A percentile compares a stretch with the other conserved stretches of the same genome.
phyloP scores from a whole-genome alignment of 768 basidiomycete genomes.

The Russula sp. region DNA sequence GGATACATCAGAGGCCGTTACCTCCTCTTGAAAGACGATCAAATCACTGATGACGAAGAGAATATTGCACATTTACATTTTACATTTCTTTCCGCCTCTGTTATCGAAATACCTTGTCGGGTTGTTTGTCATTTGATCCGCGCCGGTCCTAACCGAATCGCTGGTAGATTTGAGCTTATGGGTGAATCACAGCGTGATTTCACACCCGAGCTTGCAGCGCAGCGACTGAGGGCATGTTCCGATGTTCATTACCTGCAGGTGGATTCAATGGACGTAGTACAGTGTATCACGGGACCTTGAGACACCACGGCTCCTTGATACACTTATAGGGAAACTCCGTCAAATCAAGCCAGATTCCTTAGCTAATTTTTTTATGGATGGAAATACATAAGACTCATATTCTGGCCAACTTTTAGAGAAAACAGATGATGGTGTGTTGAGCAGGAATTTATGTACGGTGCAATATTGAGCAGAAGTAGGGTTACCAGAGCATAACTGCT shows the following conservation, averaged over 20 bases:
- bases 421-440: too few relatives aligned
- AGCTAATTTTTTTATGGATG: too few relatives aligned
- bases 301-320: too few relatives aligned
- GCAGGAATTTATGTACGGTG: too few relatives aligned
- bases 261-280: slow-evolving; percentile 21
- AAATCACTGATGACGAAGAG: slow-evolving; percentile 44
- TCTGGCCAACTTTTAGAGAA: too few relatives aligned
- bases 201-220: slow-evolving; percentile 84
- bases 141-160: background rate
- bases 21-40: slow-evolving; percentile 38
- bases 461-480: too few relatives aligned
- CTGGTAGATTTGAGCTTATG: slow-evolving; percentile 78
- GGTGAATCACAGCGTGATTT: slow-evolving; percentile 88
- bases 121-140: slow-evolving; percentile 37
- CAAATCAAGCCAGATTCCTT: too few relatives aligned
- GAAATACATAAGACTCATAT: too few relatives aligned
- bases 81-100: slow-evolving; percentile 83
- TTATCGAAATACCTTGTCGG: slow-evolving; percentile 88
- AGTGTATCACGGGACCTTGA: too few relatives aligned
- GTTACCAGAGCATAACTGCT: too few relatives aligned
- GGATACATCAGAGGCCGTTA: slow-evolving; percentile 80
- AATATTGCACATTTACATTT: slow-evolving; percentile 77
- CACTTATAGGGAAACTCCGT: too few relatives aligned
- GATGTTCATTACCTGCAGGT: slow-evolving; percentile 58
- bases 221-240: slow-evolving; percentile 50